phyloP scores from a whole-genome alignment of 441 rosid species.

The Gossypium davidsonii region DNA sequence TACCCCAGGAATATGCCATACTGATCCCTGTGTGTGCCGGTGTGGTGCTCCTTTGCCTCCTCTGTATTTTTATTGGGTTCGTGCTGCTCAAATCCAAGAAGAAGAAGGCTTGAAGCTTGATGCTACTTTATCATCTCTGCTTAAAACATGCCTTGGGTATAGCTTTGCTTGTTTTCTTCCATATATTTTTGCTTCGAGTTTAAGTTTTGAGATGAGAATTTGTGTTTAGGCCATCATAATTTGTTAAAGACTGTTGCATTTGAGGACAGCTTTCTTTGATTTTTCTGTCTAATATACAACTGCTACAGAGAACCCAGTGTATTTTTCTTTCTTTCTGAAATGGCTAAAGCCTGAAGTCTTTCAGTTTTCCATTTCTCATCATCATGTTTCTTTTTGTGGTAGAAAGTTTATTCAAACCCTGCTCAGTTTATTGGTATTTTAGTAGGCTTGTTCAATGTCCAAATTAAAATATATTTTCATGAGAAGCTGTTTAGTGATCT shows the following conservation, averaged over 20 bases:
- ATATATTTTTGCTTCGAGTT: background rate
- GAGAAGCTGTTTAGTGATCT: background rate
- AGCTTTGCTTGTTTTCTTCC: background rate
- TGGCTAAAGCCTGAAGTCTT: background rate
- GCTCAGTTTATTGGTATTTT: background rate
- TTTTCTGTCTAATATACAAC: background rate
- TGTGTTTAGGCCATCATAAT: background rate
- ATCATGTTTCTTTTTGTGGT: background rate
- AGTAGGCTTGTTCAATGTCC: background rate
- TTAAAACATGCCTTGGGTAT: background rate
- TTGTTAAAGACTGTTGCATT: background rate
- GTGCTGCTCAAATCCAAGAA: conserved; percentile 82
- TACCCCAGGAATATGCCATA: conserved; percentile 84
- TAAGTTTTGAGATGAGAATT: background rate
- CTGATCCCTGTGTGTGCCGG: conserved; percentile 76
- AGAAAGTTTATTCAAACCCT: background rate
- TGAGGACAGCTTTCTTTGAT: background rate
- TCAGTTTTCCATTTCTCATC: background rate
- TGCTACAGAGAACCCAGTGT: background rate
- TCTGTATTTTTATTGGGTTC: conserved; percentile 66
- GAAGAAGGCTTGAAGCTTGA: conserved; percentile 53
- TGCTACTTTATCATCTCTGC: background rate
- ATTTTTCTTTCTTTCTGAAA: background rate
- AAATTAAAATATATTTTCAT: background rate
- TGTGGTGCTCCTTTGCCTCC: conserved; percentile 55